Evolutionary conservation across 805 yeast genomes (phyloP).

Genomic region (Ogataea trehalophila): DNA sequence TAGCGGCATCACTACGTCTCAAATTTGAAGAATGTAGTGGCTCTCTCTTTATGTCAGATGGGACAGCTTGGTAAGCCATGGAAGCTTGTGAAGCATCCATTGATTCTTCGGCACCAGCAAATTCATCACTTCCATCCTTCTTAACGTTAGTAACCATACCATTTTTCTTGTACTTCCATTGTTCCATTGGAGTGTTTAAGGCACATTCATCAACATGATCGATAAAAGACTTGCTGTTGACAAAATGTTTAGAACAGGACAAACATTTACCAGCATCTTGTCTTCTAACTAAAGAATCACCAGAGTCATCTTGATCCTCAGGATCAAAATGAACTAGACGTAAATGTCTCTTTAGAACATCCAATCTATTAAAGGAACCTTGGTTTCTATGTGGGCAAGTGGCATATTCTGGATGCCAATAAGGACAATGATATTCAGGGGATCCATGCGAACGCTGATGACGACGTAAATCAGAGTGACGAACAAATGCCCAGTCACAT

Average conservation of each 20-base stretch:
- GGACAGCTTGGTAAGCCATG: neutral
- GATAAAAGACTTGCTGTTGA: slow-evolving; percentile 49
- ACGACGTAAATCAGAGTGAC: slow-evolving; percentile 65
- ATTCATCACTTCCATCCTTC: slow-evolving; percentile 18
- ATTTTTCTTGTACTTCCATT: slow-evolving; percentile 30
- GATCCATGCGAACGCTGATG: slow-evolving; percentile 62
- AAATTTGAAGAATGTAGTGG: too few species aligned
- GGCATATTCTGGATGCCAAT: slow-evolving; percentile 56
- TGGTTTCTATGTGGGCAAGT: slow-evolving; percentile 69
- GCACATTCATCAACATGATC: slow-evolving; percentile 68
- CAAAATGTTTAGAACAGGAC: slow-evolving; percentile 55
- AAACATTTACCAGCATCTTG: slow-evolving; percentile 67
- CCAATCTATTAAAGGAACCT: slow-evolving; percentile 69
- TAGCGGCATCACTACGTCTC: neutral
- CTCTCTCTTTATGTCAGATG: neutral
- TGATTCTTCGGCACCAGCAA: neutral
- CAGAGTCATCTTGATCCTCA: slow-evolving; percentile 23
- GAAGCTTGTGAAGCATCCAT: neutral
- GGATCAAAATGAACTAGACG: slow-evolving; percentile 63
- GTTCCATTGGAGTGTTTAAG: slow-evolving; percentile 29
- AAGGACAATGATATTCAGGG: slow-evolving; percentile 70
- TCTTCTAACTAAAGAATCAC: slow-evolving; percentile 25
- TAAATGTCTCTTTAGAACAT: slow-evolving; percentile 70
- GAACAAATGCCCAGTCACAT: slow-evolving; percentile 67
- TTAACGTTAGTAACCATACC: slow-evolving; percentile 27